Base-by-base conservation (phyloP, 768 basidiomycete genomes). In the Hypholoma fasciculare region DNA sequence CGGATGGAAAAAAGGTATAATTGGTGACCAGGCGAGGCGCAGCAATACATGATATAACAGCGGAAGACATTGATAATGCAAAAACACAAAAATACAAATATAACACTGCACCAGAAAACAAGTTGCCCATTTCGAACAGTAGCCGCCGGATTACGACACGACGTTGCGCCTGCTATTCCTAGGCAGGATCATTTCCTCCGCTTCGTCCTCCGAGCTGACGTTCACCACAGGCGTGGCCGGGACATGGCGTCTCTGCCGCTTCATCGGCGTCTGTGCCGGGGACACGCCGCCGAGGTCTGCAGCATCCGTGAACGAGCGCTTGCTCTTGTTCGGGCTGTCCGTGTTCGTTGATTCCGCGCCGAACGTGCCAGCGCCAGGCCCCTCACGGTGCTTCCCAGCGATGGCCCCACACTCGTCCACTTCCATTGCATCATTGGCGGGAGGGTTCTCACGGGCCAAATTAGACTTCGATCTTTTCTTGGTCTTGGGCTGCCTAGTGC, bases 311-410 rank as follows among this genome's bases (percentile, higher is more conserved):
- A 71, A 62, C 19, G 71, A 61, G 39, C 78, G 74, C 65, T 81
- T 78, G 60, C 66, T 71, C 65, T 73, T 76, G 67, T 62, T 72
- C 9, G 72, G 73, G 49, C 68, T 70, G n/a, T 73, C 73, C 39
- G 69, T 73, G 52, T 81, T 81, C 12, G 79, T 81, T 47, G 80
- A 65, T 63, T 81, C 80, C 55, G 68, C 57, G 6, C 79, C 80
- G 61, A 80, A 80, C 60, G 74, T 73, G 51, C 67, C 67, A 52
- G 58, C 65, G 40, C 49, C 60, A 56, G 57, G 60, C 51, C 58
- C 57, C 47, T 39, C 48, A 19, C 43, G 55, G 43, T 59, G 61
- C 58, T 67, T 66, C 63, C 30, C 61, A 39, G 48, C 46, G 42
- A 51, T 61, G 30, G 50, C 49, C 4, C 65, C 65, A 20, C 64